Percentiles rank a stretch among this genome's conserved stretches.
phyloP scores from a whole-genome alignment of 2,329 filamentous ascomycete species.

The Fusarium lyarnte region DNA sequence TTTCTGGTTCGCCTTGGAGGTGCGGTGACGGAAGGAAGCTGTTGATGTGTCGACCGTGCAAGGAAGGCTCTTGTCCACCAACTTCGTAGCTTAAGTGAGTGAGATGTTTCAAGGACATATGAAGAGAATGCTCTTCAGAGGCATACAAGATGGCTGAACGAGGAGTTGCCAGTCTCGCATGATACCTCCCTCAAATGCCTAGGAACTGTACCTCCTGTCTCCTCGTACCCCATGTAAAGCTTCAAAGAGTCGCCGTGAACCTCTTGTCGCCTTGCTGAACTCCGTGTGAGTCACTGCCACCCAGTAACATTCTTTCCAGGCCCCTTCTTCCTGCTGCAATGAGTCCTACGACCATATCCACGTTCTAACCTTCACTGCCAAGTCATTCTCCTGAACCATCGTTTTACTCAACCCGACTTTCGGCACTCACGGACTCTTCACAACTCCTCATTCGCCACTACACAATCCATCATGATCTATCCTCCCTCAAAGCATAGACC shows the following conservation, averaged over 20 bases:
- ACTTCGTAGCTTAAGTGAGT: rapidly evolving
- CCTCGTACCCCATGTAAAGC: background rate
- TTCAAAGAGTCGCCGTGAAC: background rate
- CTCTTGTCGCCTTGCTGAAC: background rate
- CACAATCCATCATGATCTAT: background rate
- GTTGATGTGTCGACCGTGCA: background rate
- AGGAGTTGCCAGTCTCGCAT: background rate
- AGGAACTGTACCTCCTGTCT: rapidly evolving
- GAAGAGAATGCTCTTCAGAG: rapidly evolving
- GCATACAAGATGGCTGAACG: rapidly evolving
- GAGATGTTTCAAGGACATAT: no score
- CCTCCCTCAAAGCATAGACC: background rate
- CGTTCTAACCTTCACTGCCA: background rate
- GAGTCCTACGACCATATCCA: background rate
- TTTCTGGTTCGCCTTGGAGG: no score
- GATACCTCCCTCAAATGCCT: rapidly evolving
- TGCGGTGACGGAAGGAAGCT: no score
- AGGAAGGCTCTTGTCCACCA: rapidly evolving
- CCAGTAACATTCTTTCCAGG: rapidly evolving
- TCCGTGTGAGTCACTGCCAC: background rate
- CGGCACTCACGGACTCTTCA: background rate
- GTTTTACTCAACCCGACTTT: background rate
- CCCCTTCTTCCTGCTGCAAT: background rate
- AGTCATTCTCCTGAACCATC: background rate
- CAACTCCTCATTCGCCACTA: background rate